Conservation (phyloP, 2,329 filamentous ascomycete species). For the Alternaria sp. region DNA sequence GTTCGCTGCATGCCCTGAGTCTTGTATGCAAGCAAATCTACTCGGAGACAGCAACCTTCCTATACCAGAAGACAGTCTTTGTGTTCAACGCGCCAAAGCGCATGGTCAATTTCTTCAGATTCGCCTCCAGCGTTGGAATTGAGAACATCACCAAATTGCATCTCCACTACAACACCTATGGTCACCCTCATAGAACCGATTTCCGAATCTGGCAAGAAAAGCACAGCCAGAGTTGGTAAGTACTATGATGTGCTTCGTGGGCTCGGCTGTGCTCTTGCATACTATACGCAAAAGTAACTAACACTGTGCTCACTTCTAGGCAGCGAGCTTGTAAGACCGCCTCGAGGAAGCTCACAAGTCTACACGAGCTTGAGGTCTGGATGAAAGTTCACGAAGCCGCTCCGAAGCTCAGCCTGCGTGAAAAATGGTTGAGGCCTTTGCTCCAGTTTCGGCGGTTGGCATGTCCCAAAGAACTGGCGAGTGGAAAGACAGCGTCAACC, state of each 20-base stretch:
- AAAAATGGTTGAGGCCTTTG: constrained; percentile 40
- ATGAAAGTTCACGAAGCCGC: constrained; percentile 26
- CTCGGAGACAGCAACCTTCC: constrained; percentile 34
- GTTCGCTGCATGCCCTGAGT: constrained; percentile 38
- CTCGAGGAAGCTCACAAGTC: constrained; percentile 28
- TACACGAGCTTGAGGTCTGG: constrained; percentile 36
- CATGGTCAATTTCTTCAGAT: constrained; percentile 37
- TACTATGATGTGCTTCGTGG: not conserved
- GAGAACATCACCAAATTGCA: constrained; percentile 38
- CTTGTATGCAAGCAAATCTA: constrained; percentile 43
- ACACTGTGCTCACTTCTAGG: not conserved
- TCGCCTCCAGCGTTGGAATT: constrained; percentile 28
- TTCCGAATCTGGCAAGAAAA: constrained; percentile 37
- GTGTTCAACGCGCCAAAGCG: constrained; percentile 40
- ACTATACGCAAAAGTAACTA: not conserved
- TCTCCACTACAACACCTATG: constrained; percentile 44
- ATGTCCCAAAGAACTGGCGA: not conserved
- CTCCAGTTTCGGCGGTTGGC: constrained; percentile 38
- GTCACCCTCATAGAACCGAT: constrained; percentile 18
- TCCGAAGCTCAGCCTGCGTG: constrained; percentile 32
- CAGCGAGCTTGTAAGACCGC: constrained; percentile 27
- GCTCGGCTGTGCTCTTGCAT: not conserved
- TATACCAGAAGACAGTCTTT: constrained; percentile 44
- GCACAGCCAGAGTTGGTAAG: constrained; percentile 34
- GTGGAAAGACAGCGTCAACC: not conserved